Conservation (phyloP, 1,284 basidiomycete species). For the Pholiota adiposa region DNA sequence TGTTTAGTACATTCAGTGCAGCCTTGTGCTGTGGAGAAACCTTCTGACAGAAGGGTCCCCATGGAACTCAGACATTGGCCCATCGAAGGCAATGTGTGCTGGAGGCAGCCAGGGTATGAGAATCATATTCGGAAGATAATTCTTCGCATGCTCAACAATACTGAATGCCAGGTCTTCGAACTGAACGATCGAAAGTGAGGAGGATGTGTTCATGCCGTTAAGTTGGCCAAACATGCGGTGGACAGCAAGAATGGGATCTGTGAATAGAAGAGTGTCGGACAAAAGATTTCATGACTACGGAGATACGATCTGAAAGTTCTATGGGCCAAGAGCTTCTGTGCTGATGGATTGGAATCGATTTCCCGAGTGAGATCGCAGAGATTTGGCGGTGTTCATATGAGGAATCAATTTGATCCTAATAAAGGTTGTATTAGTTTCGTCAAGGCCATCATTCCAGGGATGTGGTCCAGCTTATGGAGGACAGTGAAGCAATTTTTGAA, state of each 20-base stretch:
- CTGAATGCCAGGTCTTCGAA: slow-evolving; percentile 72
- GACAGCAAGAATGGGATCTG: slow-evolving; percentile 84
- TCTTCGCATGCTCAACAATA: slow-evolving; percentile 70
- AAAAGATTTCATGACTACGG: slow-evolving; percentile 87
- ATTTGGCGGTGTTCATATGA: slow-evolving; percentile 10
- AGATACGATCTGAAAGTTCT: slow-evolving; percentile 91
- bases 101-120: slow-evolving; percentile 81
- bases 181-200: slow-evolving; percentile 68
- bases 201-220: slow-evolving; percentile 70
- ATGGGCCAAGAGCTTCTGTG: slow-evolving; percentile 82
- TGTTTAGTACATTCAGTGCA: too few species aligned
- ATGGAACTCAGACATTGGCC: slow-evolving; percentile 8
- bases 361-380: slow-evolving; percentile 14
- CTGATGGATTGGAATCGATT: slow-evolving; percentile 23
- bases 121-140: slow-evolving; percentile 73
- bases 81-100: slow-evolving; percentile 56
- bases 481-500: slow-evolving; percentile 72
- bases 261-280: slow-evolving; percentile 71
- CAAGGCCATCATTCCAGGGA: slow-evolving; percentile 76
- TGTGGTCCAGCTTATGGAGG: slow-evolving; percentile 89
- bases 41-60: slow-evolving; percentile 8
- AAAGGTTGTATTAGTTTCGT: slow-evolving; percentile 63
- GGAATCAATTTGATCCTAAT: slow-evolving; percentile 8
- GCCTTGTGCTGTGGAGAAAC: slow-evolving; percentile 16
- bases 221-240: slow-evolving; percentile 86